Evolutionary conservation across 805 yeast genomes (phyloP).

Genomic region (Priceomyces carsonii): DNA sequence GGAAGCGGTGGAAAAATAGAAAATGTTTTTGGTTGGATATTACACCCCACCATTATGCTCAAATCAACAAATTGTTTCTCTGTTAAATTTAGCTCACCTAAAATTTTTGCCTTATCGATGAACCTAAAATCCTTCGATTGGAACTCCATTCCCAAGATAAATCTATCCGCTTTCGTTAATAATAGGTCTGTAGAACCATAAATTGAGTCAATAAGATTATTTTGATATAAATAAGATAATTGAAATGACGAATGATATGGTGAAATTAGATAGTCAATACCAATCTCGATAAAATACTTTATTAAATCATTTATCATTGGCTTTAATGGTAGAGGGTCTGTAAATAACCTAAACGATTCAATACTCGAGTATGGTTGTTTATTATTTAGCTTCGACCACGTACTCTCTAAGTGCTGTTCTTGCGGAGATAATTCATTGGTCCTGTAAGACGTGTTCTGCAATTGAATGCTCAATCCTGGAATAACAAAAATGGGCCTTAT

Average conservation of each 20-base stretch:
- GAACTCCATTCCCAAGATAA: constrained; percentile 72
- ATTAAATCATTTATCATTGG: constrained; percentile 58
- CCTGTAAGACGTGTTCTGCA: constrained; percentile 29
- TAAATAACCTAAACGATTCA: constrained; percentile 54
- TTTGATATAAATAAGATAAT: constrained; percentile 65
- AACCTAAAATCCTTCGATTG: constrained; percentile 64
- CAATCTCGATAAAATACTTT: constrained; percentile 52
- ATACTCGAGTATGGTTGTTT: constrained; percentile 25
- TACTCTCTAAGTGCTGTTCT: constrained; percentile 39
- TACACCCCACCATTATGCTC: constrained; percentile 77
- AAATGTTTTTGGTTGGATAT: constrained; percentile 65
- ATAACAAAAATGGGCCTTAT: constrained; percentile 82
- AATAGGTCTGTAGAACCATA: constrained; percentile 84
- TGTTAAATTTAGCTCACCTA: constrained; percentile 60
- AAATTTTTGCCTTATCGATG: constrained; percentile 57
- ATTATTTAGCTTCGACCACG: constrained; percentile 39
- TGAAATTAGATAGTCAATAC: constrained; percentile 69
- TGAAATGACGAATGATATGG: constrained; percentile 85
- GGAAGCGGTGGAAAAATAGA: constrained; percentile 50
- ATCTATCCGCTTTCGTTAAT: constrained; percentile 63
- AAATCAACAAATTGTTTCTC: constrained; percentile 73
- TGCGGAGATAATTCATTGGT: constrained; percentile 37
- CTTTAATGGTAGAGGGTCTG: constrained; percentile 50
- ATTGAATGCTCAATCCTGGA: constrained; percentile 58
- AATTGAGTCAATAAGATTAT: constrained; percentile 64